Conservation (phyloP, 257 asterid species). For the Nicotiana sylvestris region DNA sequence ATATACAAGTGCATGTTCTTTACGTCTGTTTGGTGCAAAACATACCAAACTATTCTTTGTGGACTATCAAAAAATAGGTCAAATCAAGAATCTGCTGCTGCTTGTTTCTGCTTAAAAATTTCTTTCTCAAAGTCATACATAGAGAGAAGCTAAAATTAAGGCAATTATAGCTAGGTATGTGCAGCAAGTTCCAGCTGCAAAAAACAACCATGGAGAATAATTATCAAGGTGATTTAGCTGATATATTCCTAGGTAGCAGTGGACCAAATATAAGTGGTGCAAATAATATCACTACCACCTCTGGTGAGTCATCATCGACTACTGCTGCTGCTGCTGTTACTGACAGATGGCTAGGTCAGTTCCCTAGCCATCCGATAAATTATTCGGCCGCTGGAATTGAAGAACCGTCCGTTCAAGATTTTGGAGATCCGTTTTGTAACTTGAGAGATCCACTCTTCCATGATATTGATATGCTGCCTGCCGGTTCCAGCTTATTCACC, state of each 20-base stretch:
- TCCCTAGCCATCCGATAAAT: conserved; percentile 24
- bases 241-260: conserved; percentile 54
- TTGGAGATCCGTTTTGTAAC: conserved; percentile 74
- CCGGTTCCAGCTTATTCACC: neutral
- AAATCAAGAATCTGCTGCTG: neutral
- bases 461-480: conserved; percentile 16
- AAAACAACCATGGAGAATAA: conserved; percentile 46
- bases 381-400: conserved; percentile 20
- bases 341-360: conserved; percentile 40
- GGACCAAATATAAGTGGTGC: conserved; percentile 1
- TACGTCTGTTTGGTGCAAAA: conserved; percentile 27
- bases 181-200: conserved; percentile 34
- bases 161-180: conserved; percentile 18
- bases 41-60: conserved; percentile 11
- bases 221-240: conserved; percentile 74
- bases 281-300: neutral
- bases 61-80: conserved; percentile 8
- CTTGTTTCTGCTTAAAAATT: neutral
- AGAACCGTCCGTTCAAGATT: conserved; percentile 37
- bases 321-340: conserved; percentile 11
- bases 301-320: conserved; percentile 2
- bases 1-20: conserved; percentile 23
- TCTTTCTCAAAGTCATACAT: neutral
- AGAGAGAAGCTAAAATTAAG: neutral
- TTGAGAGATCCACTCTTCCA: conserved; percentile 70